Evolutionary conservation across 768 basidiomycete genomes (phyloP).

Genomic region (Asterophora parasitica): DNA sequence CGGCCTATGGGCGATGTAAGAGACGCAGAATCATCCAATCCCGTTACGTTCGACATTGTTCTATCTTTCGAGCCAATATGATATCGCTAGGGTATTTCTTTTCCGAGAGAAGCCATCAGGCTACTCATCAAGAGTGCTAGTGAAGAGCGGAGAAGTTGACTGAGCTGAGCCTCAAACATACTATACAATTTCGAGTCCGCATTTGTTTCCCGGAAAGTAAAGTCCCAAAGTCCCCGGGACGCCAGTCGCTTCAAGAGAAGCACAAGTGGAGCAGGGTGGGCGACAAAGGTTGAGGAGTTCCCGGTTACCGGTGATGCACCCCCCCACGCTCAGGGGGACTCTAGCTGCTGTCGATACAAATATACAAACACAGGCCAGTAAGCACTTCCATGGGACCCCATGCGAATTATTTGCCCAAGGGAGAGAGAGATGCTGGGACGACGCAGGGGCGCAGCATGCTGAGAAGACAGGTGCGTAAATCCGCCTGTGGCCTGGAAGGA

Average conservation of each 20-base stretch:
- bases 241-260: background rate
- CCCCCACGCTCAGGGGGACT: background rate
- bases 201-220: too few relatives aligned
- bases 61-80: too few relatives aligned
- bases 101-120: background rate
- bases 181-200: too few relatives aligned
- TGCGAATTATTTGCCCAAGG: background rate
- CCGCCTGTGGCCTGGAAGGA: conserved; percentile 1
- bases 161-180: too few relatives aligned
- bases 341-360: background rate
- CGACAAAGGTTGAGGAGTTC: conserved; percentile 1
- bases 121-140: background rate
- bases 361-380: background rate
- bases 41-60: too few relatives aligned
- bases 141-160: too few relatives aligned
- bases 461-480: background rate
- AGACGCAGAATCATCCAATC: background rate
- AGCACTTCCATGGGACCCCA: background rate
- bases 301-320: conserved; percentile 4
- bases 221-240: too few relatives aligned
- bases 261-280: background rate
- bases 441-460: conserved; percentile 1
- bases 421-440: background rate
- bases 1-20: background rate
- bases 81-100: too few relatives aligned